A percentile compares a stretch with the other conserved stretches of the same genome.
Conservation (phyloP, 768 basidiomycete species). For the Galerina sulciceps region DNA sequence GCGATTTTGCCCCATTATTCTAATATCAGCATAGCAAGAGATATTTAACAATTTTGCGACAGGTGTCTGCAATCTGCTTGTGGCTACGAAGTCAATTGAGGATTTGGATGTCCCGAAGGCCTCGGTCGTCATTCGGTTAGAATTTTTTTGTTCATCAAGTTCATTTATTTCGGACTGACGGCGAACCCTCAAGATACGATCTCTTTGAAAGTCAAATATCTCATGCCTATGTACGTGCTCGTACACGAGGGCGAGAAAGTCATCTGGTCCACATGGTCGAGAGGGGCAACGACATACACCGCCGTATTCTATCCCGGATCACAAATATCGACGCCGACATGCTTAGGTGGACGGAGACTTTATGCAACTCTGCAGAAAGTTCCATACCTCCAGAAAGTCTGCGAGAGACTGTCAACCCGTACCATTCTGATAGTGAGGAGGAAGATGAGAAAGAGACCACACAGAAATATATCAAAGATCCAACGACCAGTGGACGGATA, state of each 20-base stretch:
- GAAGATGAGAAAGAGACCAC: conserved; percentile 38
- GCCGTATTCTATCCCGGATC: conserved; percentile 50
- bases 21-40: conserved; percentile 41
- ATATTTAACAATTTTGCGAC: conserved; percentile 51
- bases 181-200: conserved; percentile 49
- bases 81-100: conserved; percentile 61
- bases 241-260: conserved; percentile 48
- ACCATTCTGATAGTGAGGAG: conserved; percentile 53
- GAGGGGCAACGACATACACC: conserved; percentile 57
- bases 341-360: conserved; percentile 52
- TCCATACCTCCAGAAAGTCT: conserved; percentile 51
- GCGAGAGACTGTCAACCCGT: conserved; percentile 42
- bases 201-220: conserved; percentile 67
- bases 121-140: conserved; percentile 66
- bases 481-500: conserved; percentile 64
- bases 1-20: background rate
- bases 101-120: conserved; percentile 64
- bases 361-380: conserved; percentile 40
- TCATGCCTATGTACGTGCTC: conserved; percentile 56
- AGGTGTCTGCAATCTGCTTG: conserved; percentile 67
- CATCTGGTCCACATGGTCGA: conserved; percentile 70
- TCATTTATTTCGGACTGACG: conserved; percentile 2
- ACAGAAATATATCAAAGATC: conserved; percentile 55
- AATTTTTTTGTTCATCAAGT: background rate
- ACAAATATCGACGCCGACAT: conserved; percentile 44